Conservation (phyloP, 2,329 filamentous ascomycete species). For the Cadophora malorum region DNA sequence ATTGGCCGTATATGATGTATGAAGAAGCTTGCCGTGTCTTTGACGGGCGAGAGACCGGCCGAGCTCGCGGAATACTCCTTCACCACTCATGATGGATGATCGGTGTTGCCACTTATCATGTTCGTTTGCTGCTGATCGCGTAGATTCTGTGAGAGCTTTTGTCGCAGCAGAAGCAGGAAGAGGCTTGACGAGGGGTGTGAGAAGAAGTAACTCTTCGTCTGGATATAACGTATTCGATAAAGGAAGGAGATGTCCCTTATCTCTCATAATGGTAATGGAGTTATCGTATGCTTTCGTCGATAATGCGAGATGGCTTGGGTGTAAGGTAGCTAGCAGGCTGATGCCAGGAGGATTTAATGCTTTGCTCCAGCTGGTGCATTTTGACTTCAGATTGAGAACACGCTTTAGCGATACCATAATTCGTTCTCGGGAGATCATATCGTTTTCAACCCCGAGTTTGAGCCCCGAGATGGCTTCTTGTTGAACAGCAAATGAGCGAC, state of each 20-base stretch:
- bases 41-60: slow-evolving; percentile 87
- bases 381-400: slow-evolving; percentile 80
- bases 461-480: slow-evolving; percentile 90
- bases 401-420: slow-evolving; percentile 81
- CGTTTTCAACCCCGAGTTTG: slow-evolving; percentile 88
- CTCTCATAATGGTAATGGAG: slow-evolving; percentile 90
- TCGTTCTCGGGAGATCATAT: slow-evolving; percentile 81
- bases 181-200: slow-evolving; percentile 90
- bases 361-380: slow-evolving; percentile 88
- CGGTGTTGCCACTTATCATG: slow-evolving; percentile 65
- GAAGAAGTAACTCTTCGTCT: slow-evolving; percentile 85
- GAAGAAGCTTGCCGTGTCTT: slow-evolving; percentile 83
- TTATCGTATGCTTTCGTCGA: slow-evolving; percentile 88
- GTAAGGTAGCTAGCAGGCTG: slow-evolving; percentile 76
- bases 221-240: slow-evolving; percentile 81
- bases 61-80: slow-evolving; percentile 89
- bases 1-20: slow-evolving; percentile 95
- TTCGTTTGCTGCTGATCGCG: slow-evolving; percentile 49
- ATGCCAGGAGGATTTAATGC: slow-evolving; percentile 88
- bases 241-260: slow-evolving; percentile 85
- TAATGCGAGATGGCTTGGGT: slow-evolving; percentile 80
- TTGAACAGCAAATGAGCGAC: slow-evolving; percentile 85
- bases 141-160: slow-evolving; percentile 66
- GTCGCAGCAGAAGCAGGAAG: slow-evolving; percentile 88
- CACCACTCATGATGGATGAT: slow-evolving; percentile 81